Evolutionary conservation across 331 rosid genomes (phyloP).

Genomic region (Ulmus americana): DNA sequence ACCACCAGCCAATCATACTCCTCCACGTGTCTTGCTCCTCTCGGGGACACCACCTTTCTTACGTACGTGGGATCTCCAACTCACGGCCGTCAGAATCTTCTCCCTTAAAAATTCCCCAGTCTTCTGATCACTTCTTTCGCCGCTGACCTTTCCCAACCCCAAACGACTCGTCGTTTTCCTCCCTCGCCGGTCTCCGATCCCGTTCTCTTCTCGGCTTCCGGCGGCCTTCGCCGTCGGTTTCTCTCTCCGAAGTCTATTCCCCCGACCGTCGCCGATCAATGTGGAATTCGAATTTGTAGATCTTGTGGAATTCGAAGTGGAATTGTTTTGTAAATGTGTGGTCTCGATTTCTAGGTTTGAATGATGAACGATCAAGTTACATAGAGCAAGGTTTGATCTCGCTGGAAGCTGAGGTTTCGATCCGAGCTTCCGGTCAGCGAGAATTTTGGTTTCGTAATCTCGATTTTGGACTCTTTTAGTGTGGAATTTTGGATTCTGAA

Average conservation of each 20-base stretch:
- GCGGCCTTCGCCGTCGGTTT: slow-evolving; percentile 11
- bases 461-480: slow-evolving; percentile 7
- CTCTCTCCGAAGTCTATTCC: neutral
- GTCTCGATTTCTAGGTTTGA: slow-evolving; percentile 24
- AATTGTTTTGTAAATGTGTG: slow-evolving; percentile 28
- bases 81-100: slow-evolving; percentile 34
- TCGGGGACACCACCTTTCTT: slow-evolving; percentile 28
- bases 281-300: slow-evolving; percentile 5
- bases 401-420: slow-evolving; percentile 49
- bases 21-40: slow-evolving; percentile 40
- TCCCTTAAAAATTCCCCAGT: slow-evolving; percentile 28
- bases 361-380: slow-evolving; percentile 44
- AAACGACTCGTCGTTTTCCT: slow-evolving; percentile 37
- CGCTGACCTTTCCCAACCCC: slow-evolving; percentile 11
- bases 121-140: slow-evolving; percentile 15
- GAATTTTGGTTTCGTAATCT: slow-evolving; percentile 13
- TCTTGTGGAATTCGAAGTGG: slow-evolving; percentile 15
- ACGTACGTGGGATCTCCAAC: slow-evolving; percentile 68
- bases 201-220: neutral
- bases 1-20: slow-evolving; percentile 15
- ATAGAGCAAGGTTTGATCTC: slow-evolving; percentile 35
- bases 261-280: neutral
- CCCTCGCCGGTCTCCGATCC: slow-evolving; percentile 29
- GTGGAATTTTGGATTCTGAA: neutral
- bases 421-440: slow-evolving; percentile 52